phyloP scores from a whole-genome alignment of 306 rosid genomes.

The Nissolia schottii region DNA sequence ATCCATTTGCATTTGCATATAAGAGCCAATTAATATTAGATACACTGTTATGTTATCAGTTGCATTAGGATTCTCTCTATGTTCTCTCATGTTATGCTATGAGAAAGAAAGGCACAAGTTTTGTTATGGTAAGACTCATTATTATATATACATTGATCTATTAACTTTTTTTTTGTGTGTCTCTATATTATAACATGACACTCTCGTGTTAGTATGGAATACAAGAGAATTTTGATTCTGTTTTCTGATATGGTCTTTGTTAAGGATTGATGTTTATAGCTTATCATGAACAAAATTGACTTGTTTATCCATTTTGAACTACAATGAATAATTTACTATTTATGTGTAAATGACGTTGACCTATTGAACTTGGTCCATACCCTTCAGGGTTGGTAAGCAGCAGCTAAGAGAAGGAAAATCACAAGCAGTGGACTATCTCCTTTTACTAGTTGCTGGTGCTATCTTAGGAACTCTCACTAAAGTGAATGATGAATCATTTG shows the following conservation, averaged over 20 bases:
- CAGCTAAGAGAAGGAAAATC: constrained; percentile 62
- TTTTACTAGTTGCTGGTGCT: constrained; percentile 80
- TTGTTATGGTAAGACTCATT: too few relatives aligned
- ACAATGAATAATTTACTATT: background rate
- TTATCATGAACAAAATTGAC: background rate
- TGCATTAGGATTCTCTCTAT: too few relatives aligned
- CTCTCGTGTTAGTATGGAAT: too few relatives aligned
- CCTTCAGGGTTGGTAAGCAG: constrained; percentile 69
- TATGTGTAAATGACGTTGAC: background rate
- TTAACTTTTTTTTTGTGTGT: too few relatives aligned
- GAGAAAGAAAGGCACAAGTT: too few relatives aligned
- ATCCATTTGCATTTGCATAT: too few relatives aligned
- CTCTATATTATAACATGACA: too few relatives aligned
- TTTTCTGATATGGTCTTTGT: background rate
- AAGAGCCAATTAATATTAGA: too few relatives aligned
- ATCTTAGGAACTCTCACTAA: constrained; percentile 69
- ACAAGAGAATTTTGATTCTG: too few relatives aligned
- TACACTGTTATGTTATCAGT: too few relatives aligned
- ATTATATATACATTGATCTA: too few relatives aligned
- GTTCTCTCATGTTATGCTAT: too few relatives aligned
- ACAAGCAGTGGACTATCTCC: constrained; percentile 60
- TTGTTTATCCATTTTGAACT: background rate
- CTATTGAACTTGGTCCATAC: constrained; percentile 18
- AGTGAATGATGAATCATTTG: constrained; percentile 68
- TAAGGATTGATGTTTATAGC: background rate